These are phyloP conservation scores for Exophiala alcalophila DNA, from an alignment of 2,329 filamentous ascomycete species.

Conservation along the genomic window DNA sequence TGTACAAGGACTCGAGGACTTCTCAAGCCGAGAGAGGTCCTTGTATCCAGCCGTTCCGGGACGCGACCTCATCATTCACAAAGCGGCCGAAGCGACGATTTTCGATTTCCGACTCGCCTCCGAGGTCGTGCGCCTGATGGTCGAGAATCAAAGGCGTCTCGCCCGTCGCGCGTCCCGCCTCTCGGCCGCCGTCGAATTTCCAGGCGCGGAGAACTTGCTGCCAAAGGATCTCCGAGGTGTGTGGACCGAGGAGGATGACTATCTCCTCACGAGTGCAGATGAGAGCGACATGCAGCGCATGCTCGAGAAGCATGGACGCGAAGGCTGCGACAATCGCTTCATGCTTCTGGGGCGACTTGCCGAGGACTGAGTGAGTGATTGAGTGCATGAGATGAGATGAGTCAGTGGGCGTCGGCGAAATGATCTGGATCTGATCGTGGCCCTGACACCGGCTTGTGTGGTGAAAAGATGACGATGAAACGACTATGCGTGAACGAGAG, in stretches of 20 bases:
- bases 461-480: no score
- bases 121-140: constrained; percentile 13
- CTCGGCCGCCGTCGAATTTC: no score
- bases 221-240: constrained; percentile 44
- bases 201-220: constrained; percentile 37
- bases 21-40: no score
- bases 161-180: no score
- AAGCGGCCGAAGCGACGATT: constrained; percentile 18
- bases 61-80: constrained; percentile 13
- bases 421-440: not conserved
- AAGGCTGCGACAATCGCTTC: constrained; percentile 20
- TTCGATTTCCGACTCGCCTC: constrained; percentile 18
- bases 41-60: constrained; percentile 3
- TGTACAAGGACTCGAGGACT: no score
- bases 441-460: no score
- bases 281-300: constrained; percentile 36
- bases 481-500: no score
- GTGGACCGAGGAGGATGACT: constrained; percentile 49
- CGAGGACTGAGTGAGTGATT: not conserved
- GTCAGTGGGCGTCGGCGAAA: not conserved
- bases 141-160: constrained; percentile 29
- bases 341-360: constrained; percentile 2
- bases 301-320: constrained; percentile 45
- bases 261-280: constrained; percentile 36
- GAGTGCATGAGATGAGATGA: not conserved